These are phyloP conservation scores for Naganishia albida DNA, from an alignment of 1,284 basidiomycete genomes.

Conservation along the genomic window DNA sequence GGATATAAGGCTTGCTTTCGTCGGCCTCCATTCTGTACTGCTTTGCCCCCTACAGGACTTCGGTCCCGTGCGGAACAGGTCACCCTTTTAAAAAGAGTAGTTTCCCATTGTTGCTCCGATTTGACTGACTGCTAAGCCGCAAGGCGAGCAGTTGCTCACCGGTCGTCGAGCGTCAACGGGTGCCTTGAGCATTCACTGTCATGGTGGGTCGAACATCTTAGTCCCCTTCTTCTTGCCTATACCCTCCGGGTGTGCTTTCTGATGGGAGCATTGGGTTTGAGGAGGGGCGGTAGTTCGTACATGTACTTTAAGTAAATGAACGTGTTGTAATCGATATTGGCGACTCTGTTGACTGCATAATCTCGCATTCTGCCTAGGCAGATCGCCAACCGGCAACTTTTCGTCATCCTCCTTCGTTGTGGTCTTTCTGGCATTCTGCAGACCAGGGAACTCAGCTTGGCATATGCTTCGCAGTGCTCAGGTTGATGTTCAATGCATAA, in stretches of 20 bases:
- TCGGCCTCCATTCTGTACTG: neutral
- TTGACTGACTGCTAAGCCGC: slow-evolving; percentile 29
- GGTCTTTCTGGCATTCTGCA: too few species aligned
- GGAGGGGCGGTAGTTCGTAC: slow-evolving; percentile 31
- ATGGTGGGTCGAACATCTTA: slow-evolving; percentile 23
- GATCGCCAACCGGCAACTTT: too few species aligned
- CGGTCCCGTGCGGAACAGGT: slow-evolving; percentile 31
- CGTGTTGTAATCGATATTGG: too few species aligned
- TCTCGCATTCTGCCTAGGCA: neutral
- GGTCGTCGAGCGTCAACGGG: slow-evolving; percentile 30
- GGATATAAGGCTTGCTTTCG: slow-evolving; percentile 4
- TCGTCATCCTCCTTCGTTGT: too few species aligned
- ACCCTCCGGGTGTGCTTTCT: slow-evolving; percentile 24
- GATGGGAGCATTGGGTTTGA: slow-evolving; percentile 30
- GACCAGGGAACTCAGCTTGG: too few species aligned
- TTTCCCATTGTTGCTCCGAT: slow-evolving; percentile 30
- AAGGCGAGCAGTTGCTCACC: slow-evolving; percentile 28
- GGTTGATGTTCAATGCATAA: neutral
- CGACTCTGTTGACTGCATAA: too few species aligned
- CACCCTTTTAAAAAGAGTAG: slow-evolving; percentile 24
- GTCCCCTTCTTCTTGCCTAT: slow-evolving; percentile 26
- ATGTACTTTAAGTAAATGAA: neutral
- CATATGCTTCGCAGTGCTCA: too few species aligned
- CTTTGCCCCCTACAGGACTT: slow-evolving; percentile 21
- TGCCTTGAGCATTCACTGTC: slow-evolving; percentile 24